phyloP scores from a whole-genome alignment of 208 protist genomes.

The Wallacemonas sp. region DNA sequence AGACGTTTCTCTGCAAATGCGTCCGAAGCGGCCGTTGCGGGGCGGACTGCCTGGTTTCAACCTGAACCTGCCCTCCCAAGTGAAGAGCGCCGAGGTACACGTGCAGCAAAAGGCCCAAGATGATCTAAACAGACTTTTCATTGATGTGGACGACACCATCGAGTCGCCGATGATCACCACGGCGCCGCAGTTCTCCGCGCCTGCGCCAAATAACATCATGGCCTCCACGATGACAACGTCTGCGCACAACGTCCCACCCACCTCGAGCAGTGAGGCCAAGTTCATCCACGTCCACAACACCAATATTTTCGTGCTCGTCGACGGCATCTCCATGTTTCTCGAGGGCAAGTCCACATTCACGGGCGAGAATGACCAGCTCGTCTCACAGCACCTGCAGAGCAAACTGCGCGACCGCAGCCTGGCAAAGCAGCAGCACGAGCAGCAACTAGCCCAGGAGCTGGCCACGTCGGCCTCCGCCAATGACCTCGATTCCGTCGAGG shows the following conservation, averaged over 20 bases:
- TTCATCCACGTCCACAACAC: conserved; percentile 92
- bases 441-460: background rate
- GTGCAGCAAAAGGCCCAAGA: conserved; percentile 67
- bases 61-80: conserved; percentile 58
- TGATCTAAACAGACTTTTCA: conserved; percentile 73
- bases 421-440: background rate
- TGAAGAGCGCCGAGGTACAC: conserved; percentile 50
- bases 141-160: conserved; percentile 74
- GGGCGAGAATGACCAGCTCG: conserved; percentile 49
- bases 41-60: conserved; percentile 40
- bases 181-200: conserved; percentile 18
- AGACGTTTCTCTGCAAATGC: conserved; percentile 50
- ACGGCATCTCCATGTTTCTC: conserved; percentile 88
- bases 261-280: conserved; percentile 36
- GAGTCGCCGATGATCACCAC: conserved; percentile 80
- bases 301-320: conserved; percentile 86
- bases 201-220: too few relatives aligned
- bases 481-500: conserved; percentile 67
- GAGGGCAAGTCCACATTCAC: conserved; percentile 78
- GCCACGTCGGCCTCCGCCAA: background rate
- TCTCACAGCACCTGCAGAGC: conserved; percentile 25
- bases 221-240: background rate
- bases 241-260: conserved; percentile 3
- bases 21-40: conserved; percentile 34
- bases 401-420: conserved; percentile 9